Evolutionary conservation across 1,139 yeast species (phyloP), one percentile per base, ranked within the genome.

Genomic region (Candida frijolesensis): DNA sequence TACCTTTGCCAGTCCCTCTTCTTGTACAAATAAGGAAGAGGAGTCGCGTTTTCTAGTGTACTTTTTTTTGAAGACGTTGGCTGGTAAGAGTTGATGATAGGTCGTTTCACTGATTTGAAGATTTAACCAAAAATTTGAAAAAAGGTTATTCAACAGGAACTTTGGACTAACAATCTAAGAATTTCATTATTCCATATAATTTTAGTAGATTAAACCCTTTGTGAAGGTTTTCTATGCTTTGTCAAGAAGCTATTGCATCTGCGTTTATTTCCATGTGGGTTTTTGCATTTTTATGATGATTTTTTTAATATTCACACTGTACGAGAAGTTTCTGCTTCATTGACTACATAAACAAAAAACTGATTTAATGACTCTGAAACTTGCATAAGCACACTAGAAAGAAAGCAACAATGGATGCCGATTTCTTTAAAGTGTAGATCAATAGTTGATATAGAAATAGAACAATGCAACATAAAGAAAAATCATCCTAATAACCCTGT

Each of bases 351-450:
- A 63, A 54, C 62, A 65, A 74, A 53, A 82, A 67, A 84, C 89
- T 84, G 89, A 84, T 84, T 84, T 84, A 84, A 84, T 84, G 89
- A 84, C 78, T 84, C 89, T 84, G 89, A 84, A 49, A 49, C 48
- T 47, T 51, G 47, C 52, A 43, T 34, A 15, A 16, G 14, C 37
- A 25, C 2, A 18, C 22, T 27, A 22, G 10, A 15, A 7, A 12
- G 11, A 32, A 12, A 30, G 8, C 6, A 16, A n/a, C 15, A 41
- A 32, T 11, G 22, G 22, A 19, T 19, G 22, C 12, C 12, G n/a
- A 11, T 38, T 1, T 9, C 15, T 11, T 34, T 14, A 5, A 2
- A 14, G 16, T 32, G 18, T 34, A n/a, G 37, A 12, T 14, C 11
- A n/a, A n/a, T 34, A 34, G 37, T 14, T 32, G 15, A 32, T 32